Conservation (phyloP, 2,329 filamentous ascomycete genomes). For the Ophiostoma fasciatum region DNA sequence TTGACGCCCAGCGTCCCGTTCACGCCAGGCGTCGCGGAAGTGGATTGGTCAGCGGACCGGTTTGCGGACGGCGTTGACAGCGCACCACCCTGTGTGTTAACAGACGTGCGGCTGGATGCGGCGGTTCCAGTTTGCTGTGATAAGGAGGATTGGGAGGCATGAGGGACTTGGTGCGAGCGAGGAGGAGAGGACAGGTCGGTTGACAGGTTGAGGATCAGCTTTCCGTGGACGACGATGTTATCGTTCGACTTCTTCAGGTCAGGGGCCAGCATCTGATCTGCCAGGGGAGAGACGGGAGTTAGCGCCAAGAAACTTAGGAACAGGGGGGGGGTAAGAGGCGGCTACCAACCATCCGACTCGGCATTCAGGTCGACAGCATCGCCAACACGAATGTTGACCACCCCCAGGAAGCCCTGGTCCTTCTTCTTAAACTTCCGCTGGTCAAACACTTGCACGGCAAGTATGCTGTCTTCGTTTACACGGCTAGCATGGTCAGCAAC, state of each 20-base stretch:
- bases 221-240: slow-evolving; percentile 93
- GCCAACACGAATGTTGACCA: slow-evolving; percentile 92
- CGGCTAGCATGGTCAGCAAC: slow-evolving; percentile 37
- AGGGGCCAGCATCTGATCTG: slow-evolving; percentile 96
- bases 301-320: slow-evolving; percentile 3
- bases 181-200: slow-evolving; percentile 69
- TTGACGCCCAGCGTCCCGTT: slow-evolving; percentile 30
- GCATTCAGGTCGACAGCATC: slow-evolving; percentile 84
- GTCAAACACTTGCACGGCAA: slow-evolving; percentile 97
- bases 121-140: slow-evolving; percentile 13
- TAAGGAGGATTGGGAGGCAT: slow-evolving; percentile 6
- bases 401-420: slow-evolving; percentile 95
- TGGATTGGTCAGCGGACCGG: slow-evolving; percentile 31
- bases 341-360: slow-evolving; percentile 66
- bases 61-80: slow-evolving; percentile 29
- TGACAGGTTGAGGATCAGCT: slow-evolving; percentile 90
- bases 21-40: slow-evolving; percentile 35
- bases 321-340: slow-evolving; percentile 11
- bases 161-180: slow-evolving; percentile 23
- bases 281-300: slow-evolving; percentile 18
- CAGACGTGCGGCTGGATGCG: slow-evolving; percentile 30
- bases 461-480: slow-evolving; percentile 87
- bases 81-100: slow-evolving; percentile 28
- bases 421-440: slow-evolving; percentile 99
- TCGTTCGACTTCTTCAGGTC: slow-evolving; percentile 97